These are phyloP conservation scores for Syncephalastrum sp. DNA, from an alignment of 371 early-diverging fungal genomes.

Conservation along the genomic window DNA sequence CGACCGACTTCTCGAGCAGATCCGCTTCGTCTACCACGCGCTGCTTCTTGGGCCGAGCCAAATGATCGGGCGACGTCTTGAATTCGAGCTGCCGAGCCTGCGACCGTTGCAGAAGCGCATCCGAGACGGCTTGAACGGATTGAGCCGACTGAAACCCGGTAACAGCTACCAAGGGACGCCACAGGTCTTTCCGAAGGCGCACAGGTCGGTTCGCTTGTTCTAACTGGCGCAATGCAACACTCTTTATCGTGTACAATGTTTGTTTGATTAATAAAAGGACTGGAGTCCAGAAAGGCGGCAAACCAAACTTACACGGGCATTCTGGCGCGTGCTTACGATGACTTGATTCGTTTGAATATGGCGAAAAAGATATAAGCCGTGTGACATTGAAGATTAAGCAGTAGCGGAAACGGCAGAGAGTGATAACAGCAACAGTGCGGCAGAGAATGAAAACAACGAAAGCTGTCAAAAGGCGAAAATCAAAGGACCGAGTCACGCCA, in stretches of 20 bases:
- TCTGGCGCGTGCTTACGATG: constrained; percentile 46
- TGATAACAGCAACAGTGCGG: not conserved
- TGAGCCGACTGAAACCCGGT: constrained; percentile 49
- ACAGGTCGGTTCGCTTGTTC: constrained; percentile 38
- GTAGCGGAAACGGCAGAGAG: too few relatives aligned
- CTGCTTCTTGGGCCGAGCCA: constrained; percentile 45
- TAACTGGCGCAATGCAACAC: constrained; percentile 39
- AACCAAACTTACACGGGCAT: constrained; percentile 32
- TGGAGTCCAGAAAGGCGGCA: too few relatives aligned
- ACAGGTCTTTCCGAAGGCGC: constrained; percentile 57
- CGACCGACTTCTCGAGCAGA: constrained; percentile 35
- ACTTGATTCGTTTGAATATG: constrained; percentile 65
- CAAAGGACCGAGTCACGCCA: constrained; percentile 1
- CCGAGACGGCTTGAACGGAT: constrained; percentile 56
- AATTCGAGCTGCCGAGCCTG: constrained; percentile 36
- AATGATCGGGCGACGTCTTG: constrained; percentile 33
- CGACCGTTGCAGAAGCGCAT: constrained; percentile 57
- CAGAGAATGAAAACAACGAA: constrained; percentile 10
- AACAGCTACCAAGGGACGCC: constrained; percentile 60
- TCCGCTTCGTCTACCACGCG: constrained; percentile 42
- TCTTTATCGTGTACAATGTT: constrained; percentile 24
- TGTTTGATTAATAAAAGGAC: not conserved
- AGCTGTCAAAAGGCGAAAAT: constrained; percentile 6
- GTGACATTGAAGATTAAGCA: constrained; percentile 2
- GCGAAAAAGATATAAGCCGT: constrained; percentile 55